Conservation (phyloP, 2,329 filamentous ascomycete species). For the Aaosphaeria arxii region DNA sequence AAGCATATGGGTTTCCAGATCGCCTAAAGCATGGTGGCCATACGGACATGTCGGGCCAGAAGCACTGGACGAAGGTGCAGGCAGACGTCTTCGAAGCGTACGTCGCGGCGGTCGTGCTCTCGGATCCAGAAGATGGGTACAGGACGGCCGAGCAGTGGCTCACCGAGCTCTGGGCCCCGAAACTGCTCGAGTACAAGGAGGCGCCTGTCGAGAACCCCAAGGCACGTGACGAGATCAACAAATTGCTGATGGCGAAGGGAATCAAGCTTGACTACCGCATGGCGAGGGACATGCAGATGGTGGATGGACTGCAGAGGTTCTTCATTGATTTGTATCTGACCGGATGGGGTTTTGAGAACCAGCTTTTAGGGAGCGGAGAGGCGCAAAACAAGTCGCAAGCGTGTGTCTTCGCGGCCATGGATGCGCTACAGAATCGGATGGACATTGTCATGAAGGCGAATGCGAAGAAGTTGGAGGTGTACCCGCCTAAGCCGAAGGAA, state of each 20-base stretch:
- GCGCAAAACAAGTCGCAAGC: slow-evolving; percentile 69
- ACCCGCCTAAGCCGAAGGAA: slow-evolving; percentile 1
- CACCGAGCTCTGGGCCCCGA: slow-evolving; percentile 64
- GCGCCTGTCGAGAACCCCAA: slow-evolving; percentile 33
- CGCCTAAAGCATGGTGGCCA: slow-evolving; percentile 53
- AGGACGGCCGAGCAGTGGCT: slow-evolving; percentile 66
- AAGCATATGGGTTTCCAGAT: slow-evolving; percentile 67
- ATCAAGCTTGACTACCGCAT: slow-evolving; percentile 47
- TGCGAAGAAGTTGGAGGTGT: slow-evolving; percentile 4
- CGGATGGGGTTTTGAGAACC: slow-evolving; percentile 65
- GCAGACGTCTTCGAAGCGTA: slow-evolving; percentile 93
- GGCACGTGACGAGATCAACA: slow-evolving; percentile 40
- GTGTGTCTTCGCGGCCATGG: slow-evolving; percentile 62
- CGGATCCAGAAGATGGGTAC: slow-evolving; percentile 63
- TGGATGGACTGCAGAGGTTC: slow-evolving; percentile 56
- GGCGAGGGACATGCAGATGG: slow-evolving; percentile 50
- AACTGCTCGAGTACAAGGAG: slow-evolving; percentile 27
- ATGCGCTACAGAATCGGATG: slow-evolving; percentile 53
- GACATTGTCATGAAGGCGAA: not conserved
- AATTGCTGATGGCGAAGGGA: slow-evolving; percentile 27
- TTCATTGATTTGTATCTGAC: slow-evolving; percentile 63
- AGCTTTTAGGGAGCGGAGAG: slow-evolving; percentile 61
- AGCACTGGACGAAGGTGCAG: slow-evolving; percentile 62
- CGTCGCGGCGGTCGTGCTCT: slow-evolving; percentile 72
- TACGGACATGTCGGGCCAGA: slow-evolving; percentile 19